These are phyloP conservation scores for Saccharomyces hybrid DNA, from an alignment of 1,139 yeast genomes.

Conservation along the genomic window DNA sequence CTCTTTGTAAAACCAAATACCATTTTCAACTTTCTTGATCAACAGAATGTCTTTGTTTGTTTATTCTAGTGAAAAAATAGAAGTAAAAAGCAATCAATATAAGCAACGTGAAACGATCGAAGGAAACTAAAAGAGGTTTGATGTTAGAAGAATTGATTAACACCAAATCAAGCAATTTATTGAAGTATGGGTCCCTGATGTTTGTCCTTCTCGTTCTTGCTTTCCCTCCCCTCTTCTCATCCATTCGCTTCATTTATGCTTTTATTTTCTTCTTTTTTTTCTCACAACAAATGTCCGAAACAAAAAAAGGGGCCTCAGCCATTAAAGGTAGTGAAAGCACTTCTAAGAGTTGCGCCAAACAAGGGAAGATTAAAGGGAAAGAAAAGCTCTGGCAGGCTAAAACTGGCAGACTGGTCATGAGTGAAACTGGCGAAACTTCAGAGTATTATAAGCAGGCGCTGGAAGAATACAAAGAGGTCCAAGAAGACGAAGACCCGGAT, in stretches of 20 bases:
- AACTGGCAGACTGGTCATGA: not conserved
- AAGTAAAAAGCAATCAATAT: not conserved
- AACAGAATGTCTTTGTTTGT: not conserved
- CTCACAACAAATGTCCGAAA: not conserved
- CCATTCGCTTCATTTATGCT: not conserved
- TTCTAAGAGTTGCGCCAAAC: not conserved
- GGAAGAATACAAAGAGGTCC: slow-evolving; percentile 25
- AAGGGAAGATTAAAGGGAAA: not conserved
- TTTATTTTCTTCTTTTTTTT: not conserved
- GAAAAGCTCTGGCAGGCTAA: not conserved
- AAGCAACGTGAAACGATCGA: not conserved
- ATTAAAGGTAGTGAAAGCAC: not conserved
- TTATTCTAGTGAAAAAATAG: not conserved
- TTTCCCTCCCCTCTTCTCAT: not conserved
- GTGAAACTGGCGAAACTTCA: slow-evolving; percentile 7
- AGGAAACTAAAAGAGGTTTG: not conserved
- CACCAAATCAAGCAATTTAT: not conserved
- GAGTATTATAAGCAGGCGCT: slow-evolving; percentile 27
- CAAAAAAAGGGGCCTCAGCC: not conserved
- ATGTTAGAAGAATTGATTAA: not conserved
- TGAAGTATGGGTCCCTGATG: not conserved
- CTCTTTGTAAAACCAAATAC: slow-evolving; percentile 22
- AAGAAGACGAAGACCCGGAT: slow-evolving; percentile 25
- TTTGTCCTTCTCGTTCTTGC: not conserved
- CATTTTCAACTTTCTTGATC: slow-evolving; percentile 10